Evolutionary conservation across 2,329 filamentous ascomycete genomes (phyloP).

Genomic region (Leptographium lundbergii): DNA sequence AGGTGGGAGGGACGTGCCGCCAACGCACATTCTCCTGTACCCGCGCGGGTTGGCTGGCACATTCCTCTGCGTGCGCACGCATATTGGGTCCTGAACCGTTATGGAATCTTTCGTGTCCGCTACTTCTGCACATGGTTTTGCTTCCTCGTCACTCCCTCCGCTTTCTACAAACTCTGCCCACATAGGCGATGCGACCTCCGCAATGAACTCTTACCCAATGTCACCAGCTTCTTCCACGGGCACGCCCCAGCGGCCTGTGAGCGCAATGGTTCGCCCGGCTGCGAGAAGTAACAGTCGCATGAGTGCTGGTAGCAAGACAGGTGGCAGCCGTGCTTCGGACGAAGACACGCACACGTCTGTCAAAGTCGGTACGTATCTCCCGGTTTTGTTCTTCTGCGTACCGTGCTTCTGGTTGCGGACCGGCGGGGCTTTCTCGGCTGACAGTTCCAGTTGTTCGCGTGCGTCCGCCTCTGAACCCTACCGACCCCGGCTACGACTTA

Average conservation of each 20-base stretch:
- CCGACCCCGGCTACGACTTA: constrained; percentile 85
- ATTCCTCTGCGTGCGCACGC: background rate
- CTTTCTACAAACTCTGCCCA: background rate
- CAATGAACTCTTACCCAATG: background rate
- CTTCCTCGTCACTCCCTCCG: constrained; percentile 1
- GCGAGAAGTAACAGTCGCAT: constrained; percentile 69
- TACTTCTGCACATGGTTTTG: background rate
- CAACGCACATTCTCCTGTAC: background rate
- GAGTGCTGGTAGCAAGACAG: constrained; percentile 68
- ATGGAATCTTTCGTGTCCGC: background rate
- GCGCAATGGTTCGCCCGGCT: constrained; percentile 64
- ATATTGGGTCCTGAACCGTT: background rate
- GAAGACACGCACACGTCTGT: constrained; percentile 85
- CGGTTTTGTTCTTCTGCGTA: background rate
- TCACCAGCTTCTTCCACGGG: constrained; percentile 45
- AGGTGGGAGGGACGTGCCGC: background rate
- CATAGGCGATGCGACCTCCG: background rate
- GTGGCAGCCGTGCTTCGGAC: constrained; percentile 73
- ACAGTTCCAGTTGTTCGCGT: constrained; percentile 66
- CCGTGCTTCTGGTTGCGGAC: constrained; percentile 1
- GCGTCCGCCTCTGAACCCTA: constrained; percentile 69
- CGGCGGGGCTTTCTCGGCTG: background rate
- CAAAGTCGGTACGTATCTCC: constrained; percentile 71
- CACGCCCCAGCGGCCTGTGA: constrained; percentile 57
- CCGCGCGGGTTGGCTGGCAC: background rate